Conservation (phyloP, 2,329 filamentous ascomycete genomes). For the Fusarium guadeloupense region DNA sequence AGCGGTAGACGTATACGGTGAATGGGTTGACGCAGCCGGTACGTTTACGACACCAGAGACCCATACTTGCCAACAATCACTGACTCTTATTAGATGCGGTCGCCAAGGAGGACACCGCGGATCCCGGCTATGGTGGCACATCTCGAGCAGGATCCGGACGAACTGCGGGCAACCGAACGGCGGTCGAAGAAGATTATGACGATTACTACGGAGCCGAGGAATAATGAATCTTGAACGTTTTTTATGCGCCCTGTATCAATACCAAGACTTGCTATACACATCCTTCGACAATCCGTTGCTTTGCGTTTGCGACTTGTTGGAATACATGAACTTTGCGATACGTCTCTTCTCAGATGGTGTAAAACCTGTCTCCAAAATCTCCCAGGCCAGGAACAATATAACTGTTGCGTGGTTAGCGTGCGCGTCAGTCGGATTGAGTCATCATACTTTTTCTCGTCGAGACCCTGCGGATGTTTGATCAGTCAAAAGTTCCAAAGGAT, state of each 20-base stretch:
- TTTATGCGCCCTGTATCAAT: slow-evolving; percentile 33
- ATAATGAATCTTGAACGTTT: slow-evolving; percentile 63
- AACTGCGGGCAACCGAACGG: slow-evolving; percentile 37
- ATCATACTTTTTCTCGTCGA: slow-evolving; percentile 93
- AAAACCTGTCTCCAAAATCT: slow-evolving; percentile 96
- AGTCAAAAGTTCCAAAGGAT: slow-evolving; percentile 25
- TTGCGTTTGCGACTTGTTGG: slow-evolving; percentile 20
- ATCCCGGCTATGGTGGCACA: slow-evolving; percentile 44
- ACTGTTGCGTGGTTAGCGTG: slow-evolving; percentile 62
- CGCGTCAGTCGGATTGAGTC: slow-evolving; percentile 8
- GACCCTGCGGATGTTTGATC: slow-evolving; percentile 61
- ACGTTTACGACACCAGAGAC: slow-evolving; percentile 35
- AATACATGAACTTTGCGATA: slow-evolving; percentile 19
- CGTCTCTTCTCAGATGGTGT: slow-evolving; percentile 73
- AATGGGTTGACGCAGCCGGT: slow-evolving; percentile 93
- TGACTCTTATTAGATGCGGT: slow-evolving; percentile 56
- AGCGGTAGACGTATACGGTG: slow-evolving; percentile 93
- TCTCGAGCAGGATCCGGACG: slow-evolving; percentile 40
- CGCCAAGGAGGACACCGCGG: slow-evolving; percentile 56
- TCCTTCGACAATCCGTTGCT: slow-evolving; percentile 19
- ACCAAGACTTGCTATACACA: slow-evolving; percentile 31
- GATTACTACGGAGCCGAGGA: slow-evolving; percentile 61
- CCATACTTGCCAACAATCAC: neutral
- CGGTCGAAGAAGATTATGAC: slow-evolving; percentile 58
- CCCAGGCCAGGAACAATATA: slow-evolving; percentile 95